Base-by-base conservation (phyloP, 768 basidiomycete genomes). In the Lentinus brumalis region DNA sequence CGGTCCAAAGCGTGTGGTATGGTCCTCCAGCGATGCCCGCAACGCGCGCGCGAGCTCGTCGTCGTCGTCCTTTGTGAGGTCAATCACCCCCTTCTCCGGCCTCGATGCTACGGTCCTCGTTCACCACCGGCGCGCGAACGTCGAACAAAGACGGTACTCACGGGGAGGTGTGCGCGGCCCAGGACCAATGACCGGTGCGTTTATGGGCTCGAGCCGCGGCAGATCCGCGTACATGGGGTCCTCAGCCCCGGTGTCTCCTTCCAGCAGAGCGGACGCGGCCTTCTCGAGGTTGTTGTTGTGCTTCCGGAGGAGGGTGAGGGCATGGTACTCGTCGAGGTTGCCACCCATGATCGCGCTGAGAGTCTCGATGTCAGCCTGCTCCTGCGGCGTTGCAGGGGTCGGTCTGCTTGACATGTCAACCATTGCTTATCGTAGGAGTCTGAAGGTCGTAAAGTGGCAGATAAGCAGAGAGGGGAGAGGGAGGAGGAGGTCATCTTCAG, bases 1-100 rank as follows among this genome's bases (percentile, higher is more conserved):
- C 15, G 87, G 86, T 0, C 83, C 79, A 71, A 89, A 86, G 44
- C 77, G 75, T 1, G 80, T 72, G 7, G 69, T 73, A 30, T 76
- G 66, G 38, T 76, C 75, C 52, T 78, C 78, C 69, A 87, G 74
- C 8, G 84, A 86, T 46, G 84, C 79, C 52, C 81, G 74, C 62
- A 87, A 67, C 15, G 86, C 84, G 6, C 81, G 80, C 35, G 74
- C 76, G 29, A 86, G 72, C 18, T 85, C 76, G 38, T 78, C 79
- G 44, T 82, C 80, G n/a, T 84, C 83, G 29, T 87, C 87, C 7
- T 65, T 74, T 4, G 87, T 89, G 46, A 90, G 77, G 72, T 90
- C 87, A 47, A 89, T 86, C 6, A 78, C 65, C 3, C 56, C 62
- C 21, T 65, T 61, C 44, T 69, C 73, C 0, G 72, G 69, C 49